phyloP scores from a whole-genome alignment of 345 rosid genomes.

The Nephelium lappaceum region DNA sequence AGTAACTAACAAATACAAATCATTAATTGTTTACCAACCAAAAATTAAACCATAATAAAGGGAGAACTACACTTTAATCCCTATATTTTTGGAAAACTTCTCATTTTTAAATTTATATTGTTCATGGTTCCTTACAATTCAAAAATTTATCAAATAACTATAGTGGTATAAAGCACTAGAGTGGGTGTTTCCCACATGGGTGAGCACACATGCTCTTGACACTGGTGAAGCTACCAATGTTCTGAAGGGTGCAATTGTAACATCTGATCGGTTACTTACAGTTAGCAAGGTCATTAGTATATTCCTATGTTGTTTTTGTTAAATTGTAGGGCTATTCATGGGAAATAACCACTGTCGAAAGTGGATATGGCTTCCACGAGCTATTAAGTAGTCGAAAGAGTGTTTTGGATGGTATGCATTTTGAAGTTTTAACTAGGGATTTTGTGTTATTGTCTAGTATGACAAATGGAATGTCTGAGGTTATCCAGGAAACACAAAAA shows the following conservation, averaged over 20 bases:
- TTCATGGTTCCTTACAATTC: no score
- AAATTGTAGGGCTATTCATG: slow-evolving; percentile 82
- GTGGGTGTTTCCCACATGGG: slow-evolving; percentile 98
- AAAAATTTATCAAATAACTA: background rate
- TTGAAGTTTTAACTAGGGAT: background rate
- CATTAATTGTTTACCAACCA: no score
- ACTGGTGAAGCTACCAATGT: slow-evolving; percentile 94
- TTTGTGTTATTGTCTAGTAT: background rate
- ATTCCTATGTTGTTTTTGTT: slow-evolving; percentile 2
- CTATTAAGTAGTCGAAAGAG: slow-evolving; percentile 66
- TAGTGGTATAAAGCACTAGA: slow-evolving; percentile 93
- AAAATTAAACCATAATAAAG: no score
- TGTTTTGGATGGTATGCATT: slow-evolving; percentile 72
- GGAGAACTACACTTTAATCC: no score
- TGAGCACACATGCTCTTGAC: slow-evolving; percentile 98
- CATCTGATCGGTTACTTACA: slow-evolving; percentile 85
- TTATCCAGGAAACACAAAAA: background rate
- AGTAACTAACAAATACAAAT: no score
- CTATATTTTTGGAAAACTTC: no score
- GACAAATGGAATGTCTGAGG: background rate
- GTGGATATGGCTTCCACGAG: slow-evolving; percentile 89
- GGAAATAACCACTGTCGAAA: slow-evolving; percentile 95
- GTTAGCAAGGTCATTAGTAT: no score
- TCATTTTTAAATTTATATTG: no score
- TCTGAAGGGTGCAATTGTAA: slow-evolving; percentile 93